phyloP scores from a whole-genome alignment of 2,329 filamentous ascomycete genomes.

The Alternaria sp. region DNA sequence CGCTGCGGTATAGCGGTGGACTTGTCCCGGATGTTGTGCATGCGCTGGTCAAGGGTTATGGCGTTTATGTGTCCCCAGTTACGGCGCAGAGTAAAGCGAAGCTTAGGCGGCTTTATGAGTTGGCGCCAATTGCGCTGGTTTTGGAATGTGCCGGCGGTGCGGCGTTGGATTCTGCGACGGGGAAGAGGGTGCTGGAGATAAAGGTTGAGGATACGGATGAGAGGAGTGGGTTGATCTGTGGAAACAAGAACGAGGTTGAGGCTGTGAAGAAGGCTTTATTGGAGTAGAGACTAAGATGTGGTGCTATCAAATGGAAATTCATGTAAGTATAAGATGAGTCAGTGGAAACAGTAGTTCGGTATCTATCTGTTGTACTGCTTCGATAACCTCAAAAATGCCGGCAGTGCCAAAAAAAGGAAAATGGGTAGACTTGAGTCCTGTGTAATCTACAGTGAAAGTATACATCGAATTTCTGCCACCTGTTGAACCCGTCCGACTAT shows the following conservation, averaged over 20 bases:
- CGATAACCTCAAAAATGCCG: background rate
- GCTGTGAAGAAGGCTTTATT: slow-evolving; percentile 21
- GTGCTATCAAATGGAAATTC: background rate
- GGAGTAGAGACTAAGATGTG: background rate
- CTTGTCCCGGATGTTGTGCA: slow-evolving; percentile 70
- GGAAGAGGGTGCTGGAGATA: slow-evolving; percentile 33
- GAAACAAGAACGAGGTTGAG: slow-evolving; percentile 43
- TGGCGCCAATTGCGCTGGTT: slow-evolving; percentile 67
- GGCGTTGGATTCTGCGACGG: slow-evolving; percentile 61
- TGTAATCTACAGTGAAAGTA: background rate
- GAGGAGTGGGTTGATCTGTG: slow-evolving; percentile 45
- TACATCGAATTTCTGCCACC: background rate
- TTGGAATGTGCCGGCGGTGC: slow-evolving; percentile 67
- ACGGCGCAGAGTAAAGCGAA: slow-evolving; percentile 63
- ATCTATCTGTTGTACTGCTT: background rate
- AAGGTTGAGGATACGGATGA: slow-evolving; percentile 42
- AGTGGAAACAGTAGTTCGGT: background rate
- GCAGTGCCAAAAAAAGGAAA: background rate
- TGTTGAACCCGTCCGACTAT: background rate
- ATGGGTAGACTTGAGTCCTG: background rate
- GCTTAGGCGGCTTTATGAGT: slow-evolving; percentile 66
- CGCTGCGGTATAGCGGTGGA: slow-evolving; percentile 67
- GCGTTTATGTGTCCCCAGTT: slow-evolving; percentile 67
- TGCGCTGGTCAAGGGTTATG: slow-evolving; percentile 67
- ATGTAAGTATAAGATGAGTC: background rate